phyloP scores from a whole-genome alignment of 495 filamentous ascomycete genomes.

The Evansstolkia leycettana region DNA sequence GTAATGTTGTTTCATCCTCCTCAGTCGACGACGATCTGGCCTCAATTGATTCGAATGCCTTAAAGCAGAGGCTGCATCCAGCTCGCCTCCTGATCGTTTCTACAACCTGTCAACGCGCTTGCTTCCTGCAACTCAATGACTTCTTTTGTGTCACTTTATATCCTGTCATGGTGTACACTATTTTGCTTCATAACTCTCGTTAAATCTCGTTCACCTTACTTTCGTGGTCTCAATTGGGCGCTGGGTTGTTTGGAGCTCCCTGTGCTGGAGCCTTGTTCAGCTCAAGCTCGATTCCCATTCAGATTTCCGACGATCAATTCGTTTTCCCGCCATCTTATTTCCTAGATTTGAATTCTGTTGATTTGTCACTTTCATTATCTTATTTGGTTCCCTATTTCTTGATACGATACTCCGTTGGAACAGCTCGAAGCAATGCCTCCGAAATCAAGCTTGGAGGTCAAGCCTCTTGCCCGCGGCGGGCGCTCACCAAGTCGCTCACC shows the following conservation, averaged over 20 bases:
- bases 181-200: slow-evolving; percentile 24
- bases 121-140: neutral
- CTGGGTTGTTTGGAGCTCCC: slow-evolving; percentile 15
- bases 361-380: too few relatives aligned
- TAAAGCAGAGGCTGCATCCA: slow-evolving; percentile 21
- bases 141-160: slow-evolving; percentile 8
- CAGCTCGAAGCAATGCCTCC: slow-evolving; percentile 17
- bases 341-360: neutral
- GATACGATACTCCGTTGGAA: too few relatives aligned
- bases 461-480: slow-evolving; percentile 20
- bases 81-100: slow-evolving; percentile 16
- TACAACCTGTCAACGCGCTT: slow-evolving; percentile 11
- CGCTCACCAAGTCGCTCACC: slow-evolving; percentile 33
- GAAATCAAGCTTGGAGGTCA: slow-evolving; percentile 27
- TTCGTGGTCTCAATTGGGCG: slow-evolving; percentile 13
- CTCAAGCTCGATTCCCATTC: neutral
- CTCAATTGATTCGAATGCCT: too few relatives aligned
- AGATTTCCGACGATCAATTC: neutral
- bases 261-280: neutral
- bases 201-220: slow-evolving; percentile 23
- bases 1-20: too few relatives aligned
- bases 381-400: too few relatives aligned
- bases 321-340: slow-evolving; percentile 1
- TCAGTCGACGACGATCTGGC: slow-evolving; percentile 20
- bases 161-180: slow-evolving; percentile 27